These are phyloP conservation scores for Leccinum fibrillosum DNA, from an alignment of 768 basidiomycete genomes.

Conservation along the genomic window DNA sequence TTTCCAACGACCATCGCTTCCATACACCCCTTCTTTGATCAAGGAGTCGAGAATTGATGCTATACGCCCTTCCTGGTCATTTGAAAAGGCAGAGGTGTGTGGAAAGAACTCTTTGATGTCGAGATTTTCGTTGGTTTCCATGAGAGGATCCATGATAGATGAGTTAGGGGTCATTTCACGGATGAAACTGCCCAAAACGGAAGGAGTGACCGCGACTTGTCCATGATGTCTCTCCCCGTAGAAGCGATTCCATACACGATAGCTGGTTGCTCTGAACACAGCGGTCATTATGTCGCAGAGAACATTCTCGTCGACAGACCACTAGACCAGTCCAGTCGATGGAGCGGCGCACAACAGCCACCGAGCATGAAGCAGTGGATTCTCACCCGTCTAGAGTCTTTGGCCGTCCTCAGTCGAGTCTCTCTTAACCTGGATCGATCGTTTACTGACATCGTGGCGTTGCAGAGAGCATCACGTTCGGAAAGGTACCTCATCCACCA, in stretches of 20 bases:
- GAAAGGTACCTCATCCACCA: conserved; percentile 52
- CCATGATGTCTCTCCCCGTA: conserved; percentile 1
- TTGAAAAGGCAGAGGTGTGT: neutral
- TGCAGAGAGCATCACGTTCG: conserved; percentile 71
- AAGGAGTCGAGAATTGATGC: neutral
- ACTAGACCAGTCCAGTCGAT: conserved; percentile 63
- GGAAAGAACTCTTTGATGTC: neutral
- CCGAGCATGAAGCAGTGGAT: conserved; percentile 67
- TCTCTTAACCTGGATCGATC: neutral
- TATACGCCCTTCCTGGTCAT: neutral
- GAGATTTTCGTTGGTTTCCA: neutral
- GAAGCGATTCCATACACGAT: conserved; percentile 49
- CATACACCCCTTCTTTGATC: neutral
- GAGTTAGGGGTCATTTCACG: no score
- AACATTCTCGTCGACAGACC: conserved; percentile 68
- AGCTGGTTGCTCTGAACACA: conserved; percentile 64
- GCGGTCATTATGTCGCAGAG: conserved; percentile 63
- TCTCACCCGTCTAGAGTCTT: conserved; percentile 55
- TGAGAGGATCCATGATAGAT: neutral
- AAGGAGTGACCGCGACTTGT: no score
- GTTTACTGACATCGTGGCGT: conserved; percentile 7
- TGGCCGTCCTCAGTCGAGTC: conserved; percentile 65
- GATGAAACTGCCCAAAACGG: no score
- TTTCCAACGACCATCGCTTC: neutral
- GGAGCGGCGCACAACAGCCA: conserved; percentile 67